These are phyloP conservation scores for Achlya hypogyna DNA, from an alignment of 352 stramenopile genomes.

Conservation along the genomic window DNA sequence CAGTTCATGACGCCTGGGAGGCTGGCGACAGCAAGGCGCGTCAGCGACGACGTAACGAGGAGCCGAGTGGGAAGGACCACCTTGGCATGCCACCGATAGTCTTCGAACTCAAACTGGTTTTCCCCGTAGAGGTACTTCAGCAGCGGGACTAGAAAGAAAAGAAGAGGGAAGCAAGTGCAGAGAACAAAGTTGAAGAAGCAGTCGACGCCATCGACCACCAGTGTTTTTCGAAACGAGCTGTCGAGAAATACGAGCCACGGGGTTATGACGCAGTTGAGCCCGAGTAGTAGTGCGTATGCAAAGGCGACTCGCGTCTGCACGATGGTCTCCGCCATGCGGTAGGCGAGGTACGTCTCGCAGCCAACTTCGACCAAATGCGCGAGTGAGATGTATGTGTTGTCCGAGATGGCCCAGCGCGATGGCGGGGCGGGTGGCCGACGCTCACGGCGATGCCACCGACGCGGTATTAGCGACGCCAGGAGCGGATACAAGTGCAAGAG, in stretches of 20 bases:
- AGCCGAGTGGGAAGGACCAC: background rate
- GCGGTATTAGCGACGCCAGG: background rate
- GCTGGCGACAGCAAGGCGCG: background rate
- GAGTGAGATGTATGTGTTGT: background rate
- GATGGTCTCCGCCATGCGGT: background rate
- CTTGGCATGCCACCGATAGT: background rate
- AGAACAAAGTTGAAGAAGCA: background rate
- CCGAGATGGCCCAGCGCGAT: background rate
- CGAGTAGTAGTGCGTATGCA: background rate
- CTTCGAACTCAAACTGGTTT: background rate
- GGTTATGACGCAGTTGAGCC: background rate
- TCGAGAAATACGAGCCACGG: background rate
- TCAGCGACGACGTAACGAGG: background rate
- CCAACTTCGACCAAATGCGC: background rate
- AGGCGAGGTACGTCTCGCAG: background rate
- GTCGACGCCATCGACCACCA: background rate
- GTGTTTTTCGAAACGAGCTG: background rate
- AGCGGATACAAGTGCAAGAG: too few species aligned
- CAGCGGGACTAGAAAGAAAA: conserved; percentile 1
- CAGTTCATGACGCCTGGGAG: background rate
- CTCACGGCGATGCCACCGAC: background rate
- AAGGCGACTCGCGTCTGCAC: background rate
- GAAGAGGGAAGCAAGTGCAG: background rate
- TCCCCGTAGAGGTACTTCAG: background rate
- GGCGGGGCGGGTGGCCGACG: background rate